Evolutionary conservation across 805 yeast species (phyloP).

Genomic region (Wickerhamiella nectarea): DNA sequence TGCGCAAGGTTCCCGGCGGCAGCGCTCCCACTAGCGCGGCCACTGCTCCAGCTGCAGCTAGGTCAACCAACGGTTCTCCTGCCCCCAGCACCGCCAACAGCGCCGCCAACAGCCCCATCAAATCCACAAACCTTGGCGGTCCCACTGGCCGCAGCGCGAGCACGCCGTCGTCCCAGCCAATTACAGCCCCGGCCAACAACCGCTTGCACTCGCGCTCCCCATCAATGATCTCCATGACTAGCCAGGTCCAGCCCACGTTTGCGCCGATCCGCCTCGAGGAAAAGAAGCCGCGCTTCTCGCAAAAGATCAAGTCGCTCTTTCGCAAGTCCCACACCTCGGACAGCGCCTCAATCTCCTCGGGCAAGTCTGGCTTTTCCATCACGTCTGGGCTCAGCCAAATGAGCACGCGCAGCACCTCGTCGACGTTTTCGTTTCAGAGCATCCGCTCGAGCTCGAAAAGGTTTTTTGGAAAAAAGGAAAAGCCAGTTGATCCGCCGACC

Average conservation of each 20-base stretch:
- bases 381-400: slow-evolving; percentile 13
- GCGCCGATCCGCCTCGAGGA: background rate
- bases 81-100: too few relatives aligned
- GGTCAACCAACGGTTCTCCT: too few relatives aligned
- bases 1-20: background rate
- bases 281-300: slow-evolving; percentile 5
- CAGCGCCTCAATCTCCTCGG: slow-evolving; percentile 3
- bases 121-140: too few relatives aligned
- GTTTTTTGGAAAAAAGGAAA: slow-evolving; percentile 4
- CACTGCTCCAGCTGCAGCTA: too few relatives aligned
- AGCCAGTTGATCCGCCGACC: slow-evolving; percentile 1
- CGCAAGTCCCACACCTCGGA: background rate
- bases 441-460: slow-evolving; percentile 11
- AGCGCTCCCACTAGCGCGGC: background rate
- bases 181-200: background rate
- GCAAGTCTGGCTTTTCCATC: slow-evolving; percentile 6
- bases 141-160: too few relatives aligned
- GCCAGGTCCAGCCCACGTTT: background rate
- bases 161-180: too few relatives aligned
- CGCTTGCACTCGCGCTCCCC: background rate
- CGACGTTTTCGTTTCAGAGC: slow-evolving; percentile 21
- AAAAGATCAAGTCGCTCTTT: slow-evolving; percentile 6
- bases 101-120: too few relatives aligned
- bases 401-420: slow-evolving; percentile 21
- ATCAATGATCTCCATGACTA: background rate